Base-by-base conservation (phyloP, 768 basidiomycete species). In the Panus rudis region DNA sequence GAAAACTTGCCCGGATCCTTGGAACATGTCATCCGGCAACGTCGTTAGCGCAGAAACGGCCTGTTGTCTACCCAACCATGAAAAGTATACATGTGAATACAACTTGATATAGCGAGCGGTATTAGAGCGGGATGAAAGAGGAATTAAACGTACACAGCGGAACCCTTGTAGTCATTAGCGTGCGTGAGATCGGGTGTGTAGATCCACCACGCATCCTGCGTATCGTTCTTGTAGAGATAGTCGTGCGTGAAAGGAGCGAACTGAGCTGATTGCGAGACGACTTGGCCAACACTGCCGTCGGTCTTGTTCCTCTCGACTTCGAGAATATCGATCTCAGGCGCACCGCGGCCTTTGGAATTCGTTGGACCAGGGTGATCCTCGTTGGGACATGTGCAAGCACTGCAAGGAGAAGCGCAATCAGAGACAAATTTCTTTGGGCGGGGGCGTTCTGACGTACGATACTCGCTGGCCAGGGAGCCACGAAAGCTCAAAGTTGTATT, bases 241-340 rank as follows among this genome's bases (percentile, higher is more conserved):
- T 68, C 65, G 47, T 64, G 64, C 49, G 69, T 65, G 59, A 72
- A 78, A 7, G 76, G 76, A 31, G 84, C 85, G 49, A 84, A 79
- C 58, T 88, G 87, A 17, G 74, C 77, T 2, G 75, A 78, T 62
- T 88, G 86, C n/a, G 84, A 87, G 6, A 79, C 79, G 39, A 75
- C 72, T 45, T 73, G 75, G 17, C 74, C 83, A 1, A 52, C 34
- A 11, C 47, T 49, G 23, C 11, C 48, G 43, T 44, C 49, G 42
- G 35, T 57, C 55, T 83, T 82, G 66, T 81, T 75, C 54, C 70
- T 71, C 57, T 86, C 80, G 0, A 81, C 83, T 62, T 92, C 87
- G 46, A 90, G 70, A 45, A 90, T 70, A 59, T 91, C 88, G 55
- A 92, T 88, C 62, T 92, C 86, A 3, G 87, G 87, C 0, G 84